phyloP scores from a whole-genome alignment of 1,139 yeast species.

The Saccharomyces uvarum region DNA sequence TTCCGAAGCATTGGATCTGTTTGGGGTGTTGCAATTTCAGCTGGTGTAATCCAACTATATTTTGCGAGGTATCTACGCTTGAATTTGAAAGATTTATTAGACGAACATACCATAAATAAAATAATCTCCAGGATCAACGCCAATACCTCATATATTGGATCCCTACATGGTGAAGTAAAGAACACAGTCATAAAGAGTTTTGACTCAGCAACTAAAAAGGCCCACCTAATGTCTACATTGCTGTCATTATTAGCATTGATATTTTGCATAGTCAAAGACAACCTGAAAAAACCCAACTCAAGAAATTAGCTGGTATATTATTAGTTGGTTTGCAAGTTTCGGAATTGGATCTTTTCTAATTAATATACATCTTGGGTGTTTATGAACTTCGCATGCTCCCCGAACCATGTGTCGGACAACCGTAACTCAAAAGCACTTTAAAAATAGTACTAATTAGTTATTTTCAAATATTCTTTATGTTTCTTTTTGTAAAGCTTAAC shows the following conservation, averaged over 20 bases:
- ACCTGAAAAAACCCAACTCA: neutral
- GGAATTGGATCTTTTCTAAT: too few species aligned
- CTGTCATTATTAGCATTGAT: constrained; percentile 7
- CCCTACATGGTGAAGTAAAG: constrained; percentile 9
- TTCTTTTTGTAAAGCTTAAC: neutral
- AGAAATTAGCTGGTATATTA: neutral
- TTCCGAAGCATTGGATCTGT: constrained; percentile 38
- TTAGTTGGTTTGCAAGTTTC: too few species aligned
- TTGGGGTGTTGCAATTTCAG: constrained; percentile 37
- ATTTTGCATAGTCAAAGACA: neutral
- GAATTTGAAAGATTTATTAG: constrained; percentile 2
- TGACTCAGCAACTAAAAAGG: constrained; percentile 9
- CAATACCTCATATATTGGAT: constrained; percentile 10
- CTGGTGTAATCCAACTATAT: constrained; percentile 29
- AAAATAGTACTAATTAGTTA: too few species aligned
- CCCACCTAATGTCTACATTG: constrained; percentile 10
- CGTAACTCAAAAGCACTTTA: neutral
- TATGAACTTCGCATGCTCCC: neutral
- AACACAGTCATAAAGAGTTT: constrained; percentile 11
- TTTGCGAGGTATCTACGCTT: constrained; percentile 6
- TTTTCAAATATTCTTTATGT: neutral
- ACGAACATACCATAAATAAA: neutral
- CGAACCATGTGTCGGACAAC: neutral
- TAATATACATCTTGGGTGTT: too few species aligned
- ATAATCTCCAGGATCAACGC: neutral